Conservation (phyloP, 192 early-diverging fungal genomes). For the Coemansia sp. region DNA sequence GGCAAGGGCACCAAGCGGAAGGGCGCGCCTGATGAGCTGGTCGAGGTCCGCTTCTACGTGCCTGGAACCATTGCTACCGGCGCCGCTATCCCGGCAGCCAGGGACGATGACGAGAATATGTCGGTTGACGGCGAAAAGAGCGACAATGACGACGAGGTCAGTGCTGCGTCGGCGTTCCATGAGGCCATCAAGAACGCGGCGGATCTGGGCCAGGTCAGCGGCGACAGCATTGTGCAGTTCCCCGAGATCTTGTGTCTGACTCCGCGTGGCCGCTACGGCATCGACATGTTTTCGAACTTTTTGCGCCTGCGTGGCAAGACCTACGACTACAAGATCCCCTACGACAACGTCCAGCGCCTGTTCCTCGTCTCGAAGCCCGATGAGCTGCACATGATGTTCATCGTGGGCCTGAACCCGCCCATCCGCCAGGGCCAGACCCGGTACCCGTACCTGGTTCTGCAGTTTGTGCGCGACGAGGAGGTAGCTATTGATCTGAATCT, state of each 20-base stretch:
- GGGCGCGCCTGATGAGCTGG: conserved; percentile 73
- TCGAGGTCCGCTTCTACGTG: conserved; percentile 92
- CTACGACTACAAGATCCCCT: conserved; percentile 97
- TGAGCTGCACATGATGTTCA: conserved; percentile 89
- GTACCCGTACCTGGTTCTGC: conserved; percentile 94
- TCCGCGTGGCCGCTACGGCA: conserved; percentile 91
- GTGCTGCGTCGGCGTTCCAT: conserved; percentile 75
- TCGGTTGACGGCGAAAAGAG: conserved; percentile 27
- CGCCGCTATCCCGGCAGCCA: conserved; percentile 22
- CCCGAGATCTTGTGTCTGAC: conserved; percentile 88
- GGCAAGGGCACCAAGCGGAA: conserved; percentile 60
- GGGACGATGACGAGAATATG: conserved; percentile 53
- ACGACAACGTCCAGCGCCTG: conserved; percentile 79
- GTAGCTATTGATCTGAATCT: conserved; percentile 80
- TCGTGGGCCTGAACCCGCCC: conserved; percentile 95
- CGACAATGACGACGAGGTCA: conserved; percentile 68
- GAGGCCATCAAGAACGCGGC: conserved; percentile 91
- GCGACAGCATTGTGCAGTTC: conserved; percentile 91
- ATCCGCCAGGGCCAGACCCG: conserved; percentile 95
- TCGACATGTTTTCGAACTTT: conserved; percentile 90
- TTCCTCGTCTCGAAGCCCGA: conserved; percentile 94
- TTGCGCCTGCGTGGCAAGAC: conserved; percentile 96
- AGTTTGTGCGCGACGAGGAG: conserved; percentile 94
- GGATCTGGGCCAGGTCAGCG: conserved; percentile 83
- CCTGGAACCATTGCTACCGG: conserved; percentile 74